phyloP scores from a whole-genome alignment of 2,329 filamentous ascomycete species.

The Daldinia eschscholtzii region DNA sequence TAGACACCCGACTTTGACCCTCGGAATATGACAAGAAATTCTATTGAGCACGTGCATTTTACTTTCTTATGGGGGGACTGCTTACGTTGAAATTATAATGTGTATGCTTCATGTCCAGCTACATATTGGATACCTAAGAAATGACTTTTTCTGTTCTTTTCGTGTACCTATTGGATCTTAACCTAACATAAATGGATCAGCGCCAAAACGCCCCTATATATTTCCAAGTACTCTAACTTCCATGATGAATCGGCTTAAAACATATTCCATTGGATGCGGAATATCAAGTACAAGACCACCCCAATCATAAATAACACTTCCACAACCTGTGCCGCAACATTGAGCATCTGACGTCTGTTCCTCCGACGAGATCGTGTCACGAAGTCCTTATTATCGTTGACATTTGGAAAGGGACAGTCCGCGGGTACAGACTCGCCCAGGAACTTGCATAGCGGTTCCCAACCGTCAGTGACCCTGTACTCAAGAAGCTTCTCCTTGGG shows the following conservation, averaged over 20 bases:
- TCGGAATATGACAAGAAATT: too few species aligned
- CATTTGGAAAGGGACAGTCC: constrained; percentile 58
- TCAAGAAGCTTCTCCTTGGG: constrained; percentile 52
- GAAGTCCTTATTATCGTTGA: constrained; percentile 63
- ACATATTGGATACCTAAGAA: too few species aligned
- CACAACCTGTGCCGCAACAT: constrained; percentile 53
- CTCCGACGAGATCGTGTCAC: constrained; percentile 59
- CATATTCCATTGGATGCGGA: constrained; percentile 45
- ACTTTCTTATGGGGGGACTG: too few species aligned
- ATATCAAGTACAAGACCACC: constrained; percentile 50
- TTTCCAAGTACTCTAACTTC: too few species aligned
- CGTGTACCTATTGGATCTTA: too few species aligned
- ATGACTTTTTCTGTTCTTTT: too few species aligned
- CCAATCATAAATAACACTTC: constrained; percentile 48
- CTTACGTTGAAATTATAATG: too few species aligned
- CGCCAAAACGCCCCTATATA: too few species aligned
- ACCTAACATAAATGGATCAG: too few species aligned
- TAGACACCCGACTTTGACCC: too few species aligned
- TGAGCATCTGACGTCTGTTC: constrained; percentile 63
- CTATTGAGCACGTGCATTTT: too few species aligned
- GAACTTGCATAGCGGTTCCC: constrained; percentile 56
- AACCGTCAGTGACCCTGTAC: constrained; percentile 53
- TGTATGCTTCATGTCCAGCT: too few species aligned
- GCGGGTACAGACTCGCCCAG: constrained; percentile 53
- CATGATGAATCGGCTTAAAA: constrained; percentile 7